Percentiles rank a stretch among this genome's conserved stretches.
phyloP scores from a whole-genome alignment of 208 protist species.

The Trypanosoma cruzi region DNA sequence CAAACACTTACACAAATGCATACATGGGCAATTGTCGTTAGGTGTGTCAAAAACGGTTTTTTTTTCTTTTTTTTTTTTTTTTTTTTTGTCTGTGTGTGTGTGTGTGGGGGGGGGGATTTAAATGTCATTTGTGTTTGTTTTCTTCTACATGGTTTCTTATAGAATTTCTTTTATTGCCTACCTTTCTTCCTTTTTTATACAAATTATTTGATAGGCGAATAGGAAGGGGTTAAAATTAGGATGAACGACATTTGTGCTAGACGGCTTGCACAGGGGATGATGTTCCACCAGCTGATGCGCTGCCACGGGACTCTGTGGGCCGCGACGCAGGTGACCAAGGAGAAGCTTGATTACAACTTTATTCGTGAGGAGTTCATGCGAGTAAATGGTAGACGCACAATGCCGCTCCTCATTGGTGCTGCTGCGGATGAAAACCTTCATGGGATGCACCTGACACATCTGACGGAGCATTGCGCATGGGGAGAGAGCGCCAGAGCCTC shows the following conservation, averaged over 20 bases:
- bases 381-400: constrained; percentile 73
- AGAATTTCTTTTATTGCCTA: too few relatives aligned
- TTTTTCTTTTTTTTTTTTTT: constrained; percentile 11
- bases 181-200: neutral
- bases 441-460: constrained; percentile 66
- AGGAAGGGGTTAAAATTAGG: too few relatives aligned
- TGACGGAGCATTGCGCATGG: constrained; percentile 88
- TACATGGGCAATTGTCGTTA: neutral
- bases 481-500: constrained; percentile 70
- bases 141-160: too few relatives aligned
- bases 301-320: constrained; percentile 86
- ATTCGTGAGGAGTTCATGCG: constrained; percentile 91
- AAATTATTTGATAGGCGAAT: neutral
- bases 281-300: constrained; percentile 92
- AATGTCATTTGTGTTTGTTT: too few relatives aligned
- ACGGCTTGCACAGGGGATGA: constrained; percentile 71
- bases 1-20: neutral
- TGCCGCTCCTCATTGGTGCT: constrained; percentile 83
- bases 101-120: neutral
- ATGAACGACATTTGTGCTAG: constrained; percentile 92
- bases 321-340: constrained; percentile 87
- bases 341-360: constrained; percentile 72
- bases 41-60: neutral
- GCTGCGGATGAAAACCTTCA: constrained; percentile 54
- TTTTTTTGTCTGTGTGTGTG: neutral